Evolutionary conservation across 2,329 filamentous ascomycete species (phyloP).

Genomic region (Coniochaeta sp.): DNA sequence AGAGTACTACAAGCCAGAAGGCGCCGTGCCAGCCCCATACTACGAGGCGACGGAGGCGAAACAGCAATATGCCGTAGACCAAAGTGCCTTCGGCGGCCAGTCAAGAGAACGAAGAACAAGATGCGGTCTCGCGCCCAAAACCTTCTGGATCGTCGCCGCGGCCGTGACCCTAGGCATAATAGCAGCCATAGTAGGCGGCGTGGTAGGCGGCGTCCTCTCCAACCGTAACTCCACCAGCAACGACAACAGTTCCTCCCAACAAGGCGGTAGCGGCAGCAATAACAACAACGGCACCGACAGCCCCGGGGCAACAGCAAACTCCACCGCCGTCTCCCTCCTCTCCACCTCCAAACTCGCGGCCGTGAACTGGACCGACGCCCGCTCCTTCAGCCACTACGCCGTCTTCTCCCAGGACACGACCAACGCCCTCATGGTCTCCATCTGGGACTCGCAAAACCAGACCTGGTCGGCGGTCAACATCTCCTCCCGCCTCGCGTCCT

Average conservation of each 20-base stretch:
- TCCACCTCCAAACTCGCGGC: background rate
- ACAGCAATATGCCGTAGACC: background rate
- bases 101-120: background rate
- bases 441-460: conserved; percentile 5
- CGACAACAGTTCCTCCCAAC: background rate
- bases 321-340: background rate
- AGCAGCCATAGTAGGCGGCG: conserved; percentile 5
- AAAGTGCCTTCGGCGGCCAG: background rate
- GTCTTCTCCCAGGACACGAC: conserved; percentile 3
- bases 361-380: conserved; percentile 2
- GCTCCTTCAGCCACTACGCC: background rate
- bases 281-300: background rate
- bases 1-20: background rate
- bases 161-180: background rate
- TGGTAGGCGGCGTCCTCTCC: background rate
- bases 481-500: background rate
- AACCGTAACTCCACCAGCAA: background rate
- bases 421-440: conserved; percentile 3
- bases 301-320: background rate
- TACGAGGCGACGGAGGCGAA: background rate
- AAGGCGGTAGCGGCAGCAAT: background rate
- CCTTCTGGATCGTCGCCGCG: conserved; percentile 2
- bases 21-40: background rate
- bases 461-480: conserved; percentile 5
- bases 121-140: conserved; percentile 1